phyloP scores from a whole-genome alignment of 2,329 filamentous ascomycete species.

The Drechslerella dactyloides region DNA sequence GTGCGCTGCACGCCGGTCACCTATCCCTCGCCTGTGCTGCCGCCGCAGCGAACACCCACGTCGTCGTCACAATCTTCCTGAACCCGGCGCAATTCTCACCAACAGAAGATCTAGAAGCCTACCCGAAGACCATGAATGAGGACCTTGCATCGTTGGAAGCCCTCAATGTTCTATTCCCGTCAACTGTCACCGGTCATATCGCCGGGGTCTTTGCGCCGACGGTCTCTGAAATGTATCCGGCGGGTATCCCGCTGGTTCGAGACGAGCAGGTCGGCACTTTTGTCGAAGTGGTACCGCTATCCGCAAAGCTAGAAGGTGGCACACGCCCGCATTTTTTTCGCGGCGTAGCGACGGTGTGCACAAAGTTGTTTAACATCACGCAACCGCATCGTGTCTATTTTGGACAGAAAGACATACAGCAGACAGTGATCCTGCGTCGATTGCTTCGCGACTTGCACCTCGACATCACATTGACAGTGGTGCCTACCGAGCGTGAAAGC shows the following conservation, averaged over 20 bases:
- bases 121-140: conserved; percentile 85
- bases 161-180: conserved; percentile 72
- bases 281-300: conserved; percentile 85
- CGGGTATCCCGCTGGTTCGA: conserved; percentile 65
- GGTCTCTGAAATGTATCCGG: conserved; percentile 85
- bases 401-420: conserved; percentile 97
- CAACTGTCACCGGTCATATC: conserved; percentile 69
- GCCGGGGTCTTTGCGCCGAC: conserved; percentile 85
- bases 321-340: conserved; percentile 93
- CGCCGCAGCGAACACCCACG: conserved; percentile 80
- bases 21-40: conserved; percentile 83
- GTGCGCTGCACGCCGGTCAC: conserved; percentile 91
- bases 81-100: conserved; percentile 96
- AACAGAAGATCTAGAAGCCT: conserved; percentile 83
- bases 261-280: conserved; percentile 82
- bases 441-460: conserved; percentile 89
- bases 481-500: conserved; percentile 74
- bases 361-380: conserved; percentile 88
- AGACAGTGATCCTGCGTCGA: conserved; percentile 85
- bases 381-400: conserved; percentile 83
- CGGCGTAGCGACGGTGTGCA: conserved; percentile 93
- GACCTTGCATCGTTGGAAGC: conserved; percentile 72
- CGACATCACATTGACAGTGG: conserved; percentile 74
- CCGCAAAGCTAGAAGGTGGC: conserved; percentile 79
- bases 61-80: conserved; percentile 91